These are phyloP conservation scores for Sphaceloma murrayae DNA, from an alignment of 2,329 filamentous ascomycete genomes.

Conservation along the genomic window DNA sequence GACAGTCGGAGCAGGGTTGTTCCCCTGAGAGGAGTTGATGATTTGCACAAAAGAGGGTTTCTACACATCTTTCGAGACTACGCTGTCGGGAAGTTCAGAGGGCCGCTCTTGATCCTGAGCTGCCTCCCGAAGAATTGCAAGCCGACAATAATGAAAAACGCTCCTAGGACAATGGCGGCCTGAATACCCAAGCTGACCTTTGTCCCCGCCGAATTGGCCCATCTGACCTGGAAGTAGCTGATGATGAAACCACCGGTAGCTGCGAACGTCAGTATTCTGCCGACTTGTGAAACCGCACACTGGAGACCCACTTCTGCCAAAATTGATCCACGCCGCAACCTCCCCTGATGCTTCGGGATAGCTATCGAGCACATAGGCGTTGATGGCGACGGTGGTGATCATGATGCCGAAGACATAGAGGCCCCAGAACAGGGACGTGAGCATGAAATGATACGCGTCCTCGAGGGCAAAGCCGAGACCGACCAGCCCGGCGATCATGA, in stretches of 20 bases:
- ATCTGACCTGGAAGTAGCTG: slow-evolving; percentile 45
- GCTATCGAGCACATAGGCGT: slow-evolving; percentile 45
- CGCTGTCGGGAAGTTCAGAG: slow-evolving; percentile 14
- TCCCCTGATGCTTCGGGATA: slow-evolving; percentile 49
- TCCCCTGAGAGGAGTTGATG: too few relatives aligned
- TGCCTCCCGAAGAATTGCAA: slow-evolving; percentile 19
- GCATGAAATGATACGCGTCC: slow-evolving; percentile 44
- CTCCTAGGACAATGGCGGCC: slow-evolving; percentile 16
- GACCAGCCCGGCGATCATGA: slow-evolving; percentile 43
- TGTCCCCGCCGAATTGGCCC: slow-evolving; percentile 28
- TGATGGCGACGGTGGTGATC: slow-evolving; percentile 44
- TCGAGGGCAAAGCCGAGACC: slow-evolving; percentile 45
- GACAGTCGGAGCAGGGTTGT: too few relatives aligned
- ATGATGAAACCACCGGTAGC: slow-evolving; percentile 43
- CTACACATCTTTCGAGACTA: neutral
- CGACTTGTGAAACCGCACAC: neutral
- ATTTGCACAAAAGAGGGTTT: too few relatives aligned
- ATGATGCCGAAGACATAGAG: slow-evolving; percentile 48
- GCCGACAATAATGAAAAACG: slow-evolving; percentile 17
- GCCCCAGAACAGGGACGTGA: slow-evolving; percentile 42
- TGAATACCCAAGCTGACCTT: slow-evolving; percentile 19
- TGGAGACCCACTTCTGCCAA: slow-evolving; percentile 24
- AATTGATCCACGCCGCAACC: slow-evolving; percentile 45
- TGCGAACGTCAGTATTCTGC: neutral
- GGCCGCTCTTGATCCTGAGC: slow-evolving; percentile 16